A percentile compares a stretch with the other conserved stretches of the same genome.
Evolutionary conservation across 192 early-diverging fungal species (phyloP).

Genomic region (Mortierella alpina): DNA sequence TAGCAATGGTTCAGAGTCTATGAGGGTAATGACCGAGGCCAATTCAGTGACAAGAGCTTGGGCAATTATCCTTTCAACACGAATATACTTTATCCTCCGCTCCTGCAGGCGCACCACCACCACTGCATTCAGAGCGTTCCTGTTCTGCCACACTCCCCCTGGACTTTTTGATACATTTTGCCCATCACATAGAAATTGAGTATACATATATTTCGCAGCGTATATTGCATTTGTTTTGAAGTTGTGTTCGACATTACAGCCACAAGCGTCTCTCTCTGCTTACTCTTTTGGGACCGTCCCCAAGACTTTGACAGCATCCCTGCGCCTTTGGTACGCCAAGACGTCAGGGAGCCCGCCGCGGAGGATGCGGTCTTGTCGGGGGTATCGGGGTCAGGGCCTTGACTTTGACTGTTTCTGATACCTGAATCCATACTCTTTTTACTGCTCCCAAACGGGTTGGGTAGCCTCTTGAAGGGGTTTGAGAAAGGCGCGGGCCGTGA

Average conservation of each 20-base stretch:
- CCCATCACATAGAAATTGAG: too few species aligned
- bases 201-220: too few species aligned
- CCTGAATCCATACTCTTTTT: conserved; percentile 32
- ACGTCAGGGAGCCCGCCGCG: conserved; percentile 29
- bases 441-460: conserved; percentile 22
- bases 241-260: too few species aligned
- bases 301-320: conserved; percentile 42
- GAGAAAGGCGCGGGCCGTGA: conserved; percentile 34
- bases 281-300: conserved; percentile 44
- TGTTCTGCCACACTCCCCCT: too few species aligned
- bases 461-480: conserved; percentile 47
- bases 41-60: too few species aligned
- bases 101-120: too few species aligned
- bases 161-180: too few species aligned
- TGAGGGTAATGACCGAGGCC: too few species aligned
- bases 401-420: conserved; percentile 4
- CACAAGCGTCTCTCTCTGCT: background rate
- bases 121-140: too few species aligned
- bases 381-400: background rate
- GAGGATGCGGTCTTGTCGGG: conserved; percentile 17
- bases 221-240: too few species aligned
- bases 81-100: too few species aligned
- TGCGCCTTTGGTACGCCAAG: conserved; percentile 38
- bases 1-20: conserved; percentile 44
- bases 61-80: too few species aligned